These are phyloP conservation scores for Paecilomyces dactylethromorphus DNA, from an alignment of 2,329 filamentous ascomycete species.

Conservation along the genomic window DNA sequence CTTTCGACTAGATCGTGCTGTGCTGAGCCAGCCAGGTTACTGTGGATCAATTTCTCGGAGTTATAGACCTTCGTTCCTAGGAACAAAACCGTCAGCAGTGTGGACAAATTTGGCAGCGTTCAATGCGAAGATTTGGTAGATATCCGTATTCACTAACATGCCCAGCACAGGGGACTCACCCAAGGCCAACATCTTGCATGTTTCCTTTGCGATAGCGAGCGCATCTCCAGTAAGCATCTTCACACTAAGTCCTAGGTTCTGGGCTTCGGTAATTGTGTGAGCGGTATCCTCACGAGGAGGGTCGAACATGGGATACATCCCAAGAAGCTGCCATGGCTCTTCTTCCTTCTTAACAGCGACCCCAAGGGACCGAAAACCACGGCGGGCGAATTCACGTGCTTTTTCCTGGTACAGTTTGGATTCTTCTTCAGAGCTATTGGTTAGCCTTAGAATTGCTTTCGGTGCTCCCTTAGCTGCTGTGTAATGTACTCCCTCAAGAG, in stretches of 20 bases:
- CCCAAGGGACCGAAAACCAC: slow-evolving; percentile 69
- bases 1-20: slow-evolving; percentile 67
- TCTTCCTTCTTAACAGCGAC: slow-evolving; percentile 68
- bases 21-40: slow-evolving; percentile 60
- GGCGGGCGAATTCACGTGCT: slow-evolving; percentile 63
- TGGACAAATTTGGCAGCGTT: too few species aligned
- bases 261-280: slow-evolving; percentile 65
- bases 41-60: slow-evolving; percentile 65
- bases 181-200: slow-evolving; percentile 68
- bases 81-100: too few species aligned
- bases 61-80: slow-evolving; percentile 63
- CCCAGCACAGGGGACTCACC: slow-evolving; percentile 27
- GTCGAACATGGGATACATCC: slow-evolving; percentile 70
- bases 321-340: slow-evolving; percentile 61
- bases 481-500: slow-evolving; percentile 59
- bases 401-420: slow-evolving; percentile 60
- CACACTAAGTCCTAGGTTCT: slow-evolving; percentile 64
- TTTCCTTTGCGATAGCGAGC: slow-evolving; percentile 69
- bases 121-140: too few species aligned
- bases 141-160: not conserved
- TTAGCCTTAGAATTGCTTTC: slow-evolving; percentile 61
- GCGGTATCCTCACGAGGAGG: slow-evolving; percentile 67
- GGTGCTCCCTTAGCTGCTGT: slow-evolving; percentile 67
- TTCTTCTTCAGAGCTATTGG: slow-evolving; percentile 56
- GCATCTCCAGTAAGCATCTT: slow-evolving; percentile 74